Conservation (phyloP, 2,329 filamentous ascomycete genomes). For the Cytospora paraplurivora region DNA sequence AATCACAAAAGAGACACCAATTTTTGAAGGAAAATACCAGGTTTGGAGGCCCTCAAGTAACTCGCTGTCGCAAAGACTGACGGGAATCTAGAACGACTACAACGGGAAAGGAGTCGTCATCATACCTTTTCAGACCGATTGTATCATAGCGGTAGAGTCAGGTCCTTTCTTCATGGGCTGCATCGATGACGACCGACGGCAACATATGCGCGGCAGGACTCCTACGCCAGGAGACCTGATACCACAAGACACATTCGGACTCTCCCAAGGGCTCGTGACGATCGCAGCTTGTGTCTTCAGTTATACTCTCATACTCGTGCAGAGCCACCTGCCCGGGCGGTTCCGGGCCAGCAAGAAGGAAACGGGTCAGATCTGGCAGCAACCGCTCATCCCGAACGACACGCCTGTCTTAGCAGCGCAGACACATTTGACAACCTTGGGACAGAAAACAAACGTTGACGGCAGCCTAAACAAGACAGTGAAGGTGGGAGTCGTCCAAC, state of each 20-base stretch:
- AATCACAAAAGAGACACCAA: not conserved
- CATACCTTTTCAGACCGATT: constrained; percentile 13
- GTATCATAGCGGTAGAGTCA: constrained; percentile 11
- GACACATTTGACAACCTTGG: not conserved
- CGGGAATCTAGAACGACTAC: constrained; percentile 4
- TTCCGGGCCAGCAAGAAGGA: not conserved
- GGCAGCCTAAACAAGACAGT: not conserved
- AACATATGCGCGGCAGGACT: not conserved
- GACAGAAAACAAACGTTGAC: not conserved
- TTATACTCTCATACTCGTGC: not conserved
- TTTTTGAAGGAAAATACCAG: constrained; percentile 14
- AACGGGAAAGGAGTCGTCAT: constrained; percentile 7
- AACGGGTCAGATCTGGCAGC: constrained; percentile 1
- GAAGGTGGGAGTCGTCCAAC: constrained; percentile 3
- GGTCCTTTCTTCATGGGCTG: constrained; percentile 14
- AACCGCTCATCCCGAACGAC: not conserved
- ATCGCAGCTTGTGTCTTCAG: not conserved
- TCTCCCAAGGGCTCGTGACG: not conserved
- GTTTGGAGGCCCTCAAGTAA: not conserved
- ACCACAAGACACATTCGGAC: not conserved
- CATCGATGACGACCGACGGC: constrained; percentile 5
- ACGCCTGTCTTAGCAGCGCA: not conserved
- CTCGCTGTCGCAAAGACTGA: not conserved
- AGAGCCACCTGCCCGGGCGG: constrained; percentile 1
- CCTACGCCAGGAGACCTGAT: not conserved